Evolutionary conservation across 768 basidiomycete genomes (phyloP).

Genomic region (Hygrophorus russula): DNA sequence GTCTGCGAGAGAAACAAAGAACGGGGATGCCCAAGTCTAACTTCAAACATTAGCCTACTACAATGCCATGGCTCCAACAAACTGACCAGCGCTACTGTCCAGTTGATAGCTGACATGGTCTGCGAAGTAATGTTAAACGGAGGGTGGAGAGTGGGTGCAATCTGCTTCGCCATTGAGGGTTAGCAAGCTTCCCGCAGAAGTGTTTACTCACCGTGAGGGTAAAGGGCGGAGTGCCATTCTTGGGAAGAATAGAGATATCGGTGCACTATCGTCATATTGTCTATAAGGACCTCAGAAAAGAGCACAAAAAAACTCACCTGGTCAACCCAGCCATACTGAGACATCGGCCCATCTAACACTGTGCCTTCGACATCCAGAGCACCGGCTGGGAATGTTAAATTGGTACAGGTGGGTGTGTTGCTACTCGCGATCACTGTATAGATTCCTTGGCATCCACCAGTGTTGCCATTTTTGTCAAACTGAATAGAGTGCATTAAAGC

Average conservation of each 20-base stretch:
- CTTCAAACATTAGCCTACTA: not conserved
- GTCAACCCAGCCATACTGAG: slow-evolving; percentile 48
- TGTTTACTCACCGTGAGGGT: slow-evolving; percentile 35
- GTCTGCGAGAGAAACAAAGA: slow-evolving; percentile 46
- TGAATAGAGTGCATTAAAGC: slow-evolving; percentile 14
- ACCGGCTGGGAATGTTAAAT: slow-evolving; percentile 33
- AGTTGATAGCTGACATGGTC: slow-evolving; percentile 34
- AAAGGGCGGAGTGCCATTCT: slow-evolving; percentile 50
- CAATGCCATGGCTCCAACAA: not conserved
- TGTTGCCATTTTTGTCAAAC: slow-evolving; percentile 46
- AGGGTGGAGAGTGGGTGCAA: slow-evolving; percentile 50
- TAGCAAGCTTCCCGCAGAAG: not conserved
- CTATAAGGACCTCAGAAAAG: not conserved
- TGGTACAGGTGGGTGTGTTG: slow-evolving; percentile 32
- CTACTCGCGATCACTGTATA: slow-evolving; percentile 38
- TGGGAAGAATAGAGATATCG: slow-evolving; percentile 40
- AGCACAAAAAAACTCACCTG: slow-evolving; percentile 25
- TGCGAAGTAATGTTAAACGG: slow-evolving; percentile 44
- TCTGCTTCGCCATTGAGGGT: slow-evolving; percentile 17
- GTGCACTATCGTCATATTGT: slow-evolving; percentile 31
- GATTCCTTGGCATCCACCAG: slow-evolving; percentile 49
- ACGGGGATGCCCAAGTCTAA: slow-evolving; percentile 39
- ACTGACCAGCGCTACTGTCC: slow-evolving; percentile 36
- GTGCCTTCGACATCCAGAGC: slow-evolving; percentile 33
- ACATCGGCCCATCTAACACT: slow-evolving; percentile 38